phyloP scores from a whole-genome alignment of 2,329 filamentous ascomycete genomes.

The Falciphora oryzae region DNA sequence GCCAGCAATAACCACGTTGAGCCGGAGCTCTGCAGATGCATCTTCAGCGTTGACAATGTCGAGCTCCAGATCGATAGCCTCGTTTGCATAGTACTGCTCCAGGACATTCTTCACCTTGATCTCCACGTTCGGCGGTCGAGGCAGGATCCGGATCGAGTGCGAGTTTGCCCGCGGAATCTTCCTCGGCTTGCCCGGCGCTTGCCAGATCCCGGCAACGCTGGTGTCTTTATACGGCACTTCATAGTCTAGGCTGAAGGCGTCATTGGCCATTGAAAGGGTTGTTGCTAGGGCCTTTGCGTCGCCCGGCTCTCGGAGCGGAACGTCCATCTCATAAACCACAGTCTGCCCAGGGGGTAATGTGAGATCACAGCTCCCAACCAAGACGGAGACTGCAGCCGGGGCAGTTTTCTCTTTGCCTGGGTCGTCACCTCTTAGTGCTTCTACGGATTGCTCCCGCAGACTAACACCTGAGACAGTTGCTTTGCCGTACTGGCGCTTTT shows the following conservation, averaged over 20 bases:
- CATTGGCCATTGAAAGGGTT: slow-evolving; percentile 55
- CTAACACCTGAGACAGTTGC: slow-evolving; percentile 8
- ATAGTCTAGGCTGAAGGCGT: slow-evolving; percentile 63
- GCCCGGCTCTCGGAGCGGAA: slow-evolving; percentile 77
- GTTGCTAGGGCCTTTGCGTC: slow-evolving; percentile 62
- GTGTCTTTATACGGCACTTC: slow-evolving; percentile 47
- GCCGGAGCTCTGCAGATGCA: slow-evolving; percentile 63
- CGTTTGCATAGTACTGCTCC: slow-evolving; percentile 79
- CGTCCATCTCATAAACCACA: slow-evolving; percentile 64
- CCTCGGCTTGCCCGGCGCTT: slow-evolving; percentile 41
- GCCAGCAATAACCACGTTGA: slow-evolving; percentile 65
- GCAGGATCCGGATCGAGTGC: slow-evolving; percentile 64
- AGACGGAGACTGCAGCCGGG: not conserved
- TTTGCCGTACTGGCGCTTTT: slow-evolving; percentile 14
- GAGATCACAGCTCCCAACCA: slow-evolving; percentile 53
- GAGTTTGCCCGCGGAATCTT: slow-evolving; percentile 45
- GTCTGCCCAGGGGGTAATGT: slow-evolving; percentile 61
- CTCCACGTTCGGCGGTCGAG: slow-evolving; percentile 87
- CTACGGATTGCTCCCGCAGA: slow-evolving; percentile 23
- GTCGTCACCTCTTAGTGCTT: slow-evolving; percentile 8
- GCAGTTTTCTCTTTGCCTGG: slow-evolving; percentile 9
- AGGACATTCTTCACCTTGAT: slow-evolving; percentile 58
- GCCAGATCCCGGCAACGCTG: slow-evolving; percentile 34
- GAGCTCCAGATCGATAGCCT: slow-evolving; percentile 63
- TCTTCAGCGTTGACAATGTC: slow-evolving; percentile 78